Percentiles rank a stretch among this genome's conserved stretches.
phyloP scores from a whole-genome alignment of 2,329 filamentous ascomycete species.

The Aureobasidium vineae region DNA sequence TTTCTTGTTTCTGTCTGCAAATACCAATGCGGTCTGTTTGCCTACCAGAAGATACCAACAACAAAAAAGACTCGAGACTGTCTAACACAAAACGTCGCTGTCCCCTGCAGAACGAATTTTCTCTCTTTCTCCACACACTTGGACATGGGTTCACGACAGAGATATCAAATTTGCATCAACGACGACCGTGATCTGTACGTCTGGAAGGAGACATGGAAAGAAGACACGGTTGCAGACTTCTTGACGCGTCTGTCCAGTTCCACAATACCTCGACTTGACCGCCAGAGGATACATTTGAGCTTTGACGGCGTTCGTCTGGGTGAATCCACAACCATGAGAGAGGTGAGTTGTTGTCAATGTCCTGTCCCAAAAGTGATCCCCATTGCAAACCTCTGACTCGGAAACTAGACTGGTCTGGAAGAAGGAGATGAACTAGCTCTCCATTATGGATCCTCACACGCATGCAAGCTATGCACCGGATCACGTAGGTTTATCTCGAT shows the following conservation, averaged over 20 bases:
- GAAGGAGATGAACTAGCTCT: conserved; percentile 19
- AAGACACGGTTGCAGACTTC: conserved; percentile 18
- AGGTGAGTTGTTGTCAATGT: background rate
- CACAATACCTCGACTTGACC: background rate
- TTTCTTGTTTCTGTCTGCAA: background rate
- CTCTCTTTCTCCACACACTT: background rate
- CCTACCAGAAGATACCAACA: background rate
- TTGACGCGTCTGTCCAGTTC: background rate
- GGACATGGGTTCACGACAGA: background rate
- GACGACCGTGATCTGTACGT: conserved; percentile 17
- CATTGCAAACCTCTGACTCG: background rate
- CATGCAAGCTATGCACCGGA: conserved; percentile 1
- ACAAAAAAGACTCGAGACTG: background rate
- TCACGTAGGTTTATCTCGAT: background rate
- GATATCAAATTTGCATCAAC: conserved; percentile 10
- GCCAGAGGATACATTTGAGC: conserved; percentile 17
- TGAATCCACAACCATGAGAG: conserved; percentile 11
- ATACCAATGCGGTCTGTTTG: background rate
- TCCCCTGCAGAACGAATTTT: background rate
- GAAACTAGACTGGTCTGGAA: conserved; percentile 12
- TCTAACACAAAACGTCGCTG: background rate
- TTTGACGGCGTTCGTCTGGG: conserved; percentile 25
- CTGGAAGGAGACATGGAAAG: conserved; percentile 18
- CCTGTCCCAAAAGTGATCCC: background rate
- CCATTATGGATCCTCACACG: background rate